Conservation (phyloP, 768 basidiomycete species). For the Cantharellus anzutake region DNA sequence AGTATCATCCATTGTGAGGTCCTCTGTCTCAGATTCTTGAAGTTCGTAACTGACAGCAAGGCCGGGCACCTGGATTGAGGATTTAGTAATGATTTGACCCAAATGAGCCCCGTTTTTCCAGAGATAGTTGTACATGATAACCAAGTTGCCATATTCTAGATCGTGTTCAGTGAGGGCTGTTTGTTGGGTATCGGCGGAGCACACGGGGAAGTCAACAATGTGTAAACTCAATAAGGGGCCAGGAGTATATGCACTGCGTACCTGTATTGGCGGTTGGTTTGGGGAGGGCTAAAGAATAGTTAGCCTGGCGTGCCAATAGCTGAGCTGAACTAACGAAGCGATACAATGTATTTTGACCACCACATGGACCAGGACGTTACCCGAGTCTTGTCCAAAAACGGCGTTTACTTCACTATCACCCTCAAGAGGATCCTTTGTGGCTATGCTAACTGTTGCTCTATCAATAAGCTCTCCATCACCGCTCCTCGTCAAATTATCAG, state of each 20-base stretch:
- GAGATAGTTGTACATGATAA: neutral
- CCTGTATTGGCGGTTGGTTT: neutral
- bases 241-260: neutral
- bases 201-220: neutral
- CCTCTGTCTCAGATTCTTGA: too few relatives aligned
- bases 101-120: neutral
- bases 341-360: neutral
- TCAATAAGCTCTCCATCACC: too few relatives aligned
- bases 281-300: neutral
- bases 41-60: too few relatives aligned
- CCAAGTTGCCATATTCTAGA: neutral
- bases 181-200: slow-evolving; percentile 1
- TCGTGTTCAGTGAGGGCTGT: slow-evolving; percentile 1
- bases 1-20: too few relatives aligned
- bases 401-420: too few relatives aligned
- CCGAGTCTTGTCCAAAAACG: too few relatives aligned
- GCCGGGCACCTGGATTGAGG: too few relatives aligned
- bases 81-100: too few relatives aligned
- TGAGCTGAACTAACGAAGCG: too few relatives aligned
- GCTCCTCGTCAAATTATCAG: too few relatives aligned
- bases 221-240: neutral
- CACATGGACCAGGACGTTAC: slow-evolving; percentile 5
- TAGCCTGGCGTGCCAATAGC: neutral
- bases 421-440: too few relatives aligned
- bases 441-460: too few relatives aligned